Conservation (phyloP, 352 stramenopile species). For the Thalassiosira delicatula region DNA sequence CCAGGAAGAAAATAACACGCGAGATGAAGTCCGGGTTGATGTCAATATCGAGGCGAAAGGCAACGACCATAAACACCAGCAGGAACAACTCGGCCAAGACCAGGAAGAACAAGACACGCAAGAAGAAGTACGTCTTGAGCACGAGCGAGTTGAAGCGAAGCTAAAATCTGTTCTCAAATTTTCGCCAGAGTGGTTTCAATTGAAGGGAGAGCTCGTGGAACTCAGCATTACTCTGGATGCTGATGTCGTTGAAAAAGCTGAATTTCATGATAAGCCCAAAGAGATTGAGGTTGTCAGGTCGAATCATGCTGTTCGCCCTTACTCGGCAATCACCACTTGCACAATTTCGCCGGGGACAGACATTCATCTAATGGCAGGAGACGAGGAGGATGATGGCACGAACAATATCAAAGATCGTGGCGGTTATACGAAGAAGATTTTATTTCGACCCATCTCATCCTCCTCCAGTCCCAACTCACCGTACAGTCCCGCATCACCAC, state of each 20-base stretch:
- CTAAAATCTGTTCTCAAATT: slow-evolving; percentile 47
- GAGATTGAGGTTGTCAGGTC: slow-evolving; percentile 27
- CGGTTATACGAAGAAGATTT: neutral
- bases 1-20: no score
- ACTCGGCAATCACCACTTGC: neutral
- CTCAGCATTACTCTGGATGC: slow-evolving; percentile 31
- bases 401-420: neutral
- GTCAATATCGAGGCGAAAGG: no score
- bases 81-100: neutral
- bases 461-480: neutral
- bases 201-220: slow-evolving; percentile 58
- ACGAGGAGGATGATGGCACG: no score
- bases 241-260: neutral
- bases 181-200: slow-evolving; percentile 53
- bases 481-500: neutral
- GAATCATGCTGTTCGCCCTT: no score
- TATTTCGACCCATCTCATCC: neutral
- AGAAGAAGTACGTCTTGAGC: slow-evolving; percentile 10
- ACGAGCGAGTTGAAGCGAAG: slow-evolving; percentile 29
- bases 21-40: no score
- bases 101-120: neutral
- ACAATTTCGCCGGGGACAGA: neutral
- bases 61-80: no score
- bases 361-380: no score
- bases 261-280: slow-evolving; percentile 23